Percentiles rank a stretch among this genome's conserved stretches.
Conservation (phyloP, 179 eudicot species). For the Drosera spatulata region DNA sequence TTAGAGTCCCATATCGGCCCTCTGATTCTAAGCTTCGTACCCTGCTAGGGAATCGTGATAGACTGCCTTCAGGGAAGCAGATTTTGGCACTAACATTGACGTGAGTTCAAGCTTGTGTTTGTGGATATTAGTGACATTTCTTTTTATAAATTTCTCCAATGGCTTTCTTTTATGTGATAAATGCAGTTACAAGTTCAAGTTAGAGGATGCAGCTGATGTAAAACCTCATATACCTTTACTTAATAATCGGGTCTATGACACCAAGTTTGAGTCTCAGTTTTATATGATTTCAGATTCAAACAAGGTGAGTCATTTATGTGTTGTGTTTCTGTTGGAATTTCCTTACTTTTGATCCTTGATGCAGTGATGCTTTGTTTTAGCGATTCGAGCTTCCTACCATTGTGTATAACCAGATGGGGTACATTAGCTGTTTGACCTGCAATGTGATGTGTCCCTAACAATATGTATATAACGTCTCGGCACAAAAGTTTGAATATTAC, state of each 20-base stretch:
- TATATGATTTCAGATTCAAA: constrained; percentile 92
- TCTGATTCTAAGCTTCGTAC: constrained; percentile 58
- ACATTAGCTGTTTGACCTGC: too few relatives aligned
- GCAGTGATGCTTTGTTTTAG: too few relatives aligned
- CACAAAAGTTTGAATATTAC: too few relatives aligned
- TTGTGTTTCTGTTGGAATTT: neutral
- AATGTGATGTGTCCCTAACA: too few relatives aligned
- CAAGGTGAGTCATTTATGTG: constrained; percentile 42
- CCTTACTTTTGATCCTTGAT: neutral
- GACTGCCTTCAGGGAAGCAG: constrained; percentile 96
- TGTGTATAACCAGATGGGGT: too few relatives aligned
- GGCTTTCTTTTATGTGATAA: constrained; percentile 8
- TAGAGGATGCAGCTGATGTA: constrained; percentile 90
- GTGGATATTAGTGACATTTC: neutral
- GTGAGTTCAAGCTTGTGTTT: constrained; percentile 33
- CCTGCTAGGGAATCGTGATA: constrained; percentile 71
- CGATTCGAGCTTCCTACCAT: too few relatives aligned
- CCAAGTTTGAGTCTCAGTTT: constrained; percentile 94
- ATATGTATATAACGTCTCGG: too few relatives aligned
- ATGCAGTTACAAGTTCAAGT: constrained; percentile 87
- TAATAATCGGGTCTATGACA: constrained; percentile 89
- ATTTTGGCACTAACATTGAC: constrained; percentile 66
- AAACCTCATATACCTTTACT: constrained; percentile 83
- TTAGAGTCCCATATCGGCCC: constrained; percentile 79
- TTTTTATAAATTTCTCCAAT: neutral